These are phyloP conservation scores for Trametes pubescens DNA, from an alignment of 1,284 basidiomycete species.

Conservation along the genomic window DNA sequence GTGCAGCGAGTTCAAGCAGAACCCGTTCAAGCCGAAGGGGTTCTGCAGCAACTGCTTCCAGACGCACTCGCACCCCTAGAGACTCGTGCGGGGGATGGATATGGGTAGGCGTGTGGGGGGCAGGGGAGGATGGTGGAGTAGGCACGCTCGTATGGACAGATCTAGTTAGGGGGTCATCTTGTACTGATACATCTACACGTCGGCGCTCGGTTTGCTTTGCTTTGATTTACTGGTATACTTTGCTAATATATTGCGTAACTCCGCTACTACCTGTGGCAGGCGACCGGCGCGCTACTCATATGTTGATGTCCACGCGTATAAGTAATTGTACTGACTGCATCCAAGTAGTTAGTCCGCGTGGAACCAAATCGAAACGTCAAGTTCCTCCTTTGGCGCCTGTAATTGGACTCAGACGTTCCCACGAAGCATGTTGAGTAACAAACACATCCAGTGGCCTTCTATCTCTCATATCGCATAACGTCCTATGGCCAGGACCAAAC, in stretches of 20 bases:
- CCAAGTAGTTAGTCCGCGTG: too few species aligned
- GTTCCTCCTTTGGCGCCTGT: too few species aligned
- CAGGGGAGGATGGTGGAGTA: background rate
- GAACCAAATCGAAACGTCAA: too few species aligned
- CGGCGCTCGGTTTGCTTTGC: background rate
- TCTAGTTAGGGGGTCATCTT: background rate
- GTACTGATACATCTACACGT: background rate
- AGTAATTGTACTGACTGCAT: too few species aligned
- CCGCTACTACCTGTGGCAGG: background rate
- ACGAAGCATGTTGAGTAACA: background rate
- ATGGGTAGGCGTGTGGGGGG: background rate
- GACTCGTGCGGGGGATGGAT: background rate
- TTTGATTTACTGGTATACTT: background rate
- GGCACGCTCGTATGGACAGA: background rate
- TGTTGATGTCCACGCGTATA: background rate
- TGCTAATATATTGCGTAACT: background rate
- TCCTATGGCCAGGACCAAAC: background rate
- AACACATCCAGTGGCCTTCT: too few species aligned
- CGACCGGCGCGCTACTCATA: background rate
- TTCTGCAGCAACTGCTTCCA: conserved; percentile 69
- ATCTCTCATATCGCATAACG: background rate
- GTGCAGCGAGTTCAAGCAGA: conserved; percentile 64
- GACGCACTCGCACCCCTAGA: conserved; percentile 44
- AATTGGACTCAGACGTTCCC: background rate
- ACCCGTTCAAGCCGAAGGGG: conserved; percentile 67